These are phyloP conservation scores for Calonectria pseudoreteaudii DNA, from an alignment of 2,329 filamentous ascomycete species.

Conservation along the genomic window DNA sequence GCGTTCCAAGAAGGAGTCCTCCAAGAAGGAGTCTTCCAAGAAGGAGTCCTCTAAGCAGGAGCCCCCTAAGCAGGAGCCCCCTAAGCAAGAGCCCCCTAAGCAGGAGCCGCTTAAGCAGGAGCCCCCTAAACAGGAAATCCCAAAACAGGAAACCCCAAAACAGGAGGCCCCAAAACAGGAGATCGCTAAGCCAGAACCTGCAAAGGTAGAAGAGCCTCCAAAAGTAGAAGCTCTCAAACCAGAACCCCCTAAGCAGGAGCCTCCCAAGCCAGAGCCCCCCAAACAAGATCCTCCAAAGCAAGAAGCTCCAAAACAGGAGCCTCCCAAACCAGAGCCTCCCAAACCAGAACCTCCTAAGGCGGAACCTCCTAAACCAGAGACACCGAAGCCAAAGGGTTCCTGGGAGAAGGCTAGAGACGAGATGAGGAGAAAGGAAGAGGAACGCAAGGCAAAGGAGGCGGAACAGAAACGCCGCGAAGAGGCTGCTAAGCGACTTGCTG, in stretches of 20 bases:
- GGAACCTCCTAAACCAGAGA: constrained; percentile 46
- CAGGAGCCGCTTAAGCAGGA: not conserved
- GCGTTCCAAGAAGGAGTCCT: constrained; percentile 41
- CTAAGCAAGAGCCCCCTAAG: not conserved
- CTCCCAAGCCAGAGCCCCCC: not conserved
- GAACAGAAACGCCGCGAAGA: constrained; percentile 71
- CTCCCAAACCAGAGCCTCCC: not conserved
- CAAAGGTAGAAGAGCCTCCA: not conserved
- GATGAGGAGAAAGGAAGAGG: constrained; percentile 71
- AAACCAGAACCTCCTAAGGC: constrained; percentile 20
- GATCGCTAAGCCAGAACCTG: not conserved
- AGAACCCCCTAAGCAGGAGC: not conserved
- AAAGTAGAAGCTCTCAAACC: not conserved
- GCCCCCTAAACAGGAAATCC: not conserved
- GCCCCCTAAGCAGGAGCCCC: not conserved
- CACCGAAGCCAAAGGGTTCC: constrained; percentile 56
- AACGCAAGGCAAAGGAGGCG: constrained; percentile 70
- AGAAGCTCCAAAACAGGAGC: not conserved
- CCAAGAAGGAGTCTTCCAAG: constrained; percentile 49
- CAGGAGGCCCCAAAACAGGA: too few relatives aligned
- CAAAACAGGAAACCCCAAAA: too few relatives aligned
- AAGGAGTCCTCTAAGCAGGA: not conserved
- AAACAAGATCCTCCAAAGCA: not conserved
- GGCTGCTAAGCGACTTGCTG: constrained; percentile 62
- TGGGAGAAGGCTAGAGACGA: constrained; percentile 80